These are phyloP conservation scores for Sporothrix curviconia DNA, from an alignment of 2,329 filamentous ascomycete genomes.

Conservation along the genomic window DNA sequence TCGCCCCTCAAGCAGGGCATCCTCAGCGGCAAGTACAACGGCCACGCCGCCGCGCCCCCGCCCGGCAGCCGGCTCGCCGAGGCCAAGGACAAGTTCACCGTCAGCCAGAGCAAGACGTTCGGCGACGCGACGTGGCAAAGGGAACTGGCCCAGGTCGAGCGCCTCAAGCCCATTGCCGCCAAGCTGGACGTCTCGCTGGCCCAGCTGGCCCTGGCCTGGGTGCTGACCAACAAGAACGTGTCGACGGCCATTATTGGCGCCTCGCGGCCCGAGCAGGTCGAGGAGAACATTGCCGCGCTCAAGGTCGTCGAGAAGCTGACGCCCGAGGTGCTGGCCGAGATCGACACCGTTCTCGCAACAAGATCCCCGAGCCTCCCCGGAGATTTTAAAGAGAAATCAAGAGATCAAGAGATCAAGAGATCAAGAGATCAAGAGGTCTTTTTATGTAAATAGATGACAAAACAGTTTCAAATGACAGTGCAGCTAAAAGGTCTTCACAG, in stretches of 20 bases:
- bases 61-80: conserved; percentile 51
- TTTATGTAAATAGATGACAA: not conserved
- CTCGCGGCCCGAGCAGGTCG: conserved; percentile 44
- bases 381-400: not conserved
- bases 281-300: conserved; percentile 43
- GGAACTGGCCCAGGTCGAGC: conserved; percentile 10
- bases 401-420: too few relatives aligned
- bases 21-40: conserved; percentile 58
- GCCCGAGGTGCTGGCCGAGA: conserved; percentile 43
- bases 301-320: conserved; percentile 42
- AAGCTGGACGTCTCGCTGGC: conserved; percentile 47
- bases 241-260: conserved; percentile 48
- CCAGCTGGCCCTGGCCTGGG: conserved; percentile 48
- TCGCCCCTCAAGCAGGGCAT: conserved; percentile 49
- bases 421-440: too few relatives aligned
- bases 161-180: conserved; percentile 42
- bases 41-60: conserved; percentile 29
- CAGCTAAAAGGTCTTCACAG: too few relatives aligned
- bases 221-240: conserved; percentile 48
- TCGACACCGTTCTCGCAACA: conserved; percentile 35
- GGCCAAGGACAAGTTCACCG: conserved; percentile 49
- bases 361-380: conserved; percentile 10
- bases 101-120: conserved; percentile 34
- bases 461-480: not conserved
- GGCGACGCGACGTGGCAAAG: conserved; percentile 43